phyloP scores from a whole-genome alignment of 352 stramenopile species.

The Globisporangium camurandrum region DNA sequence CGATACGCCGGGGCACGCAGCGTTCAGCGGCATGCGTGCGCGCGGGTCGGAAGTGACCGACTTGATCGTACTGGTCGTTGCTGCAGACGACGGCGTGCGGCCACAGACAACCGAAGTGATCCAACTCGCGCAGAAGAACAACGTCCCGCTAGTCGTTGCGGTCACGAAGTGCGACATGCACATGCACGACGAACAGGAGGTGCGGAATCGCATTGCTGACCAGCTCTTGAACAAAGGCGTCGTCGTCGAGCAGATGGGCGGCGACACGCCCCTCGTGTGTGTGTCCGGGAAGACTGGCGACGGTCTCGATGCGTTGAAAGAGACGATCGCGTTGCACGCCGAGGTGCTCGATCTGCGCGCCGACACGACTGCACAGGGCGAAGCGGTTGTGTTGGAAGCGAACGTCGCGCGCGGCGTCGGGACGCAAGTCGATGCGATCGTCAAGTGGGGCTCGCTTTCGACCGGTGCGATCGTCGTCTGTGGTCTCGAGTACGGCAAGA shows the following conservation, averaged over 20 bases:
- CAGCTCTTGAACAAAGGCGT: conserved; percentile 93
- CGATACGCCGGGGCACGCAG: conserved; percentile 99
- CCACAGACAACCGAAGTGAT: conserved; percentile 97
- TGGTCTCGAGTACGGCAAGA: conserved; percentile 92
- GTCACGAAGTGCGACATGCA: conserved; percentile 97
- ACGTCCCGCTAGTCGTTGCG: conserved; percentile 95
- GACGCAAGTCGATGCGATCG: conserved; percentile 92
- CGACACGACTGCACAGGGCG: conserved; percentile 79
- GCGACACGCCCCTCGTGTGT: conserved; percentile 89
- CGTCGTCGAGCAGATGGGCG: conserved; percentile 92
- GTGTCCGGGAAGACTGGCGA: conserved; percentile 95
- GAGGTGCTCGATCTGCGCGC: conserved; percentile 96
- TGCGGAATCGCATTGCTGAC: conserved; percentile 54
- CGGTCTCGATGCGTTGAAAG: conserved; percentile 94
- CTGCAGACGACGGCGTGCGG: conserved; percentile 97
- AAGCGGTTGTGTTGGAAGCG: conserved; percentile 96
- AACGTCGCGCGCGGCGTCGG: conserved; percentile 92
- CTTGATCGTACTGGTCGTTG: conserved; percentile 96
- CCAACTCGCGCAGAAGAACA: conserved; percentile 89
- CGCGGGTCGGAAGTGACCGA: conserved; percentile 97
- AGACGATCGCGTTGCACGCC: conserved; percentile 94
- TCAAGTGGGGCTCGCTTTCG: conserved; percentile 95
- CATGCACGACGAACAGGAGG: conserved; percentile 57
- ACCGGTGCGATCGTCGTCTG: conserved; percentile 94
- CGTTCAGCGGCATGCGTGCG: conserved; percentile 97